Base-by-base conservation (phyloP, 225 moss, liverwort and hornwort species). In the Ulota crispa region DNA sequence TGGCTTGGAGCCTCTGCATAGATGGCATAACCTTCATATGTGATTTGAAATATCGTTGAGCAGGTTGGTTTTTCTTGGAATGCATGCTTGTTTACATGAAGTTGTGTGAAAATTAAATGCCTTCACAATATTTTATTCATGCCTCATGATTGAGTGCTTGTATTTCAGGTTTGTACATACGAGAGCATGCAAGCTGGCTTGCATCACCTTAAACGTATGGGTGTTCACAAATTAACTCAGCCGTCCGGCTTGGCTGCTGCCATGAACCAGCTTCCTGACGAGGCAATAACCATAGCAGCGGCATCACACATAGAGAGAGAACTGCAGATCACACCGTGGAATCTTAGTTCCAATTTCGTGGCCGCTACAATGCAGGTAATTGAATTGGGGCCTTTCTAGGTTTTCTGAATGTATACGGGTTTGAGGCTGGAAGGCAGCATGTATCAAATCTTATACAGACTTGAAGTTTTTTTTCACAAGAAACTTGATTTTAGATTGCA, bases 121-220 rank as follows among this genome's bases (percentile, higher is more conserved):
- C 56, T 21, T 19, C 21, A 18, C 3, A 43, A 27, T 37, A 41
- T 62, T 52, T 0, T 76, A 6, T 65, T 65, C 65, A 13, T n/a
- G 36, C 39, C 63, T 85, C 37, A 41, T 57, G 23, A 72, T 41
- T 72, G 63, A 62, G 26, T 75, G 81, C 19, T 76, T 75, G 60
- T 73, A 8, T 56, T 62, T 72, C 69, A 94, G 94, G 94, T 94
- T n/a, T 99, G 99, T 87, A 88, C 96, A 41, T 99, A 96, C 60
- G 99, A 99, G 80, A 99, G 99, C 83, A 99, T 99, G 99, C 99
- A 99, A 90, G 99, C 99, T 78, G 99, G 99, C 63, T 82, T 91
- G 24, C 92, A 99, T 89, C 99, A 96, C 81, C 85, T 99, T 47
- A 99, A 99, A 83, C 99, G 96, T 54, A 96, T 99, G 96, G 99